Conservation (phyloP, 371 early-diverging fungal genomes). For the Mortierella sp. region DNA sequence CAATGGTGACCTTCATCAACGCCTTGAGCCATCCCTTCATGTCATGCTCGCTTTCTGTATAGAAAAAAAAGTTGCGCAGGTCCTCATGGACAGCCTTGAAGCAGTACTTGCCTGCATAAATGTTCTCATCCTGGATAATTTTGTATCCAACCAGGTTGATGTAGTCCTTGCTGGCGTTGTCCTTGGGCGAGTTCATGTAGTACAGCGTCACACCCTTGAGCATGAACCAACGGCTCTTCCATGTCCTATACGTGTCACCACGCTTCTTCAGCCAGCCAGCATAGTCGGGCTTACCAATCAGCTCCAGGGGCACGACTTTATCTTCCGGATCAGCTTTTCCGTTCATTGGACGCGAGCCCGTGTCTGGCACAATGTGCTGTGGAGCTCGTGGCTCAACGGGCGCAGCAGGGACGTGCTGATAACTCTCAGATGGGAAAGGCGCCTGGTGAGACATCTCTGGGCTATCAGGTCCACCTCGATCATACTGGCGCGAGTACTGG, state of each 20-base stretch:
- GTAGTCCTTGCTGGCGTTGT: constrained; percentile 56
- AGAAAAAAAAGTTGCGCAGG: constrained; percentile 62
- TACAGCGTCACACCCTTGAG: constrained; percentile 63
- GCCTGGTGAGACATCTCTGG: background rate
- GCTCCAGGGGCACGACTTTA: constrained; percentile 7
- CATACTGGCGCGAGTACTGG: background rate
- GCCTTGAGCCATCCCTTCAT: constrained; percentile 61
- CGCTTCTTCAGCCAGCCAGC: constrained; percentile 69
- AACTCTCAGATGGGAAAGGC: background rate
- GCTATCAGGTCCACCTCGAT: background rate
- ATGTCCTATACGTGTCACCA: constrained; percentile 63
- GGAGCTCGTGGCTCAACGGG: background rate
- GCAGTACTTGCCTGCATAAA: constrained; percentile 62
- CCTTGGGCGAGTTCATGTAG: constrained; percentile 65
- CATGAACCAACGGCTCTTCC: constrained; percentile 71
- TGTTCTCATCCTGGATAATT: constrained; percentile 58
- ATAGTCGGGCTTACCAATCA: constrained; percentile 56
- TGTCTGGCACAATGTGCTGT: background rate
- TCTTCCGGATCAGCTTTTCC: background rate
- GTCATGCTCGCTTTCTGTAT: constrained; percentile 54
- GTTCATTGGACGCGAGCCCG: background rate
- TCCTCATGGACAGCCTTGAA: constrained; percentile 64
- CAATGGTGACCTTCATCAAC: constrained; percentile 68
- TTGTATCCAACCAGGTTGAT: constrained; percentile 58
- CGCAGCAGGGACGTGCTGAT: background rate